Base-by-base conservation (phyloP, 2,329 filamentous ascomycete species). In the Exophiala phaeomuriformis region DNA sequence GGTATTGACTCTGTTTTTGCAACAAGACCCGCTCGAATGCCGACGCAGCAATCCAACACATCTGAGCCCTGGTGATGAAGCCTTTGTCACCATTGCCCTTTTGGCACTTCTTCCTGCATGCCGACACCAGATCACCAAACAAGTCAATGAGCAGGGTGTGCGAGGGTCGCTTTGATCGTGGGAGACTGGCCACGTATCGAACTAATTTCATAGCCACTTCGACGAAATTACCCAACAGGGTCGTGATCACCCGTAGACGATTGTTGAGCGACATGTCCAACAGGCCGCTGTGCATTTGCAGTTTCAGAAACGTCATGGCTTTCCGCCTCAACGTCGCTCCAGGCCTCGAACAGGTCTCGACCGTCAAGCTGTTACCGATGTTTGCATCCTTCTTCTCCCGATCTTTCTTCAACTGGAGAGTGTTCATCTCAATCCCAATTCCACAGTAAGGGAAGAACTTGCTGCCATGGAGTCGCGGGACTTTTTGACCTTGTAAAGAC, bases 361-460 rank as follows among this genome's bases (percentile, higher is more conserved):
- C 82, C 0, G 89, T 95, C 43, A 96, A 73, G 0, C 86, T 82
- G 67, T 90, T 80, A 42, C 81, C 80, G 31, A 90, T 69, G 36
- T 73, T 79, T 75, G 64, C 57, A 32, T 67, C 77, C 64, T 75
- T 85, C 46, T 77, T 75, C 32, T 81, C 77, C 43, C 78, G 74
- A 63, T 89, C 83, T 65, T 86, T 90, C 63, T 75, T 77, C 45
- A 97, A 79, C 56, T 89, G 83, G 30, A 98, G 73, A 0, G 85
- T 90, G 48, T 71, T 72, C 12, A 82, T 87, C 65, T 95, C 75
- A 62, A 98, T 89, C 10, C 82, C 69, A 40, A 82, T 81, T 37
- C 93, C 93, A 65, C 93, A 97, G 69, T 95, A 98, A 0, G 91
- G 89, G 66, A 98, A 97, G n/a, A 65, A 65, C 4, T 58, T 63